These are phyloP conservation scores for Moniliella sp. DNA, from an alignment of 1,284 basidiomycete species.

Conservation along the genomic window DNA sequence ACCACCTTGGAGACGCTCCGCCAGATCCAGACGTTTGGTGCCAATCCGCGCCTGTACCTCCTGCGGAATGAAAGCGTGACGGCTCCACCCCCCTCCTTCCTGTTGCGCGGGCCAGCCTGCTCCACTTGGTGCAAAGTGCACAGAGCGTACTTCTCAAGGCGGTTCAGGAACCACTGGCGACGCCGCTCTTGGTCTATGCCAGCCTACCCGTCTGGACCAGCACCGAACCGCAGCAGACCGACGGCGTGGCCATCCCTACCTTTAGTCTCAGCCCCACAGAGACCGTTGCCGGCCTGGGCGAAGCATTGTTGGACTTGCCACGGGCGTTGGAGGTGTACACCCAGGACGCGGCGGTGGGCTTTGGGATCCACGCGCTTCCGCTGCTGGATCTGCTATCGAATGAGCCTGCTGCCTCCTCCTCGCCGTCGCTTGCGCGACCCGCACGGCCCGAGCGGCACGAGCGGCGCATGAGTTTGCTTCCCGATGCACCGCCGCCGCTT, in stretches of 20 bases:
- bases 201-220: conserved; percentile 51
- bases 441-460: too few species aligned
- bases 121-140: conserved; percentile 48
- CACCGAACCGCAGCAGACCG: conserved; percentile 33
- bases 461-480: not conserved
- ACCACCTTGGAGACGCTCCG: too few species aligned
- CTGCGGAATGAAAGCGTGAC: too few species aligned
- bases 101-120: conserved; percentile 44
- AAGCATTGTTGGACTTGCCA: conserved; percentile 76
- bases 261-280: conserved; percentile 81
- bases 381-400: conserved; percentile 35
- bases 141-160: conserved; percentile 58
- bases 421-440: not conserved
- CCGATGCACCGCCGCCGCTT: not conserved
- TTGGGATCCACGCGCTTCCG: conserved; percentile 62
- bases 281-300: conserved; percentile 64
- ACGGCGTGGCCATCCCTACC: conserved; percentile 61
- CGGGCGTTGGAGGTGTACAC: conserved; percentile 81
- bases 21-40: too few species aligned
- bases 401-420: not conserved
- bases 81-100: too few species aligned
- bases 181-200: conserved; percentile 53
- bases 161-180: conserved; percentile 61
- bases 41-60: too few species aligned
- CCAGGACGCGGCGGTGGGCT: conserved; percentile 68